Base-by-base conservation (phyloP, 352 stramenopile species). In the Pelagophyceae sp. region DNA sequence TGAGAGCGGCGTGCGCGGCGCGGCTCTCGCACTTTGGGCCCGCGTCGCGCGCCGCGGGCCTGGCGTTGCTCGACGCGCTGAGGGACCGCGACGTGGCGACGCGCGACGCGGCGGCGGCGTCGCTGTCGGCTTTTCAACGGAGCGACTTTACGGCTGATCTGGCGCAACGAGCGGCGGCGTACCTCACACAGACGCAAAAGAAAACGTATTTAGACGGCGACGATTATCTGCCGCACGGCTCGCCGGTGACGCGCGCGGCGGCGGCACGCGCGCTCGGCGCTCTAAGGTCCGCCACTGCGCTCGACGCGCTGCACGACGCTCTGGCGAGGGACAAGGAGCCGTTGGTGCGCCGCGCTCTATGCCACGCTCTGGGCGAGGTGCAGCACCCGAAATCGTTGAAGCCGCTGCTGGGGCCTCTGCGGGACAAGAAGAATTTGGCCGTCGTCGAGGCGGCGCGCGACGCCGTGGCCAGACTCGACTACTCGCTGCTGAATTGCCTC, bases 281-380 rank as follows among this genome's bases (percentile, higher is more conserved):
- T 3, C 67, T 74, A 11, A 0, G 33, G 58, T 15, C 17, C 3
- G 33, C 27, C 2, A 1, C 33, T 1, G 38, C 67, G 11, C 11
- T 74, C 6, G 67, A 58, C 38, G 67, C 67, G 11, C 38, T 74
- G 11, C 67, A 74, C 38, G 67, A 74, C 25, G 67, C 67, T 5
- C 33, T 74, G 1, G 3, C 1, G 0, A 2, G 1, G 35, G 67
- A 74, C 67, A 6, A 31, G 5, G 38, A 74, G 27, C 35, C 38
- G 15, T 33, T 74, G 2, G 38, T 58, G 15, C 31, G n/a, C 3
- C 11, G 38, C 33, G 67, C 33, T 2, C 35, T 37, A 1, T 74
- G 67, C 67, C 0, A 0, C 2, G 33, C 67, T 3, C 67, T 74
- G 25, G 67, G 35, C 11, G 31, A 3, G 6, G 1, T 74, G 15